Evolutionary conservation across 148 eudicot species (phyloP).

Genomic region (Vaccinium corymbosum): DNA sequence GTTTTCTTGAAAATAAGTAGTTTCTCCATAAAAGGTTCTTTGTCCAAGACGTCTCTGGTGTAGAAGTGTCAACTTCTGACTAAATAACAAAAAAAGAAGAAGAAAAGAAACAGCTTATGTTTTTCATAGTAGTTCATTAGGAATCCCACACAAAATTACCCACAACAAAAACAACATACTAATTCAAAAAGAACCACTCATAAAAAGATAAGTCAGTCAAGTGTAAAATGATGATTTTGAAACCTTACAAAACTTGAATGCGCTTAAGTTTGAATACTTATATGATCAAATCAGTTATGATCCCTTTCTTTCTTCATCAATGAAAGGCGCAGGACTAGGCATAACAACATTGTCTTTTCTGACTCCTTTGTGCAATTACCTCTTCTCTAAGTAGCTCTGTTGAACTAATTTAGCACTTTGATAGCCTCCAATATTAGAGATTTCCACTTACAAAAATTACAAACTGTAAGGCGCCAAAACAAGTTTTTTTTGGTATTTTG

Average conservation of each 20-base stretch:
- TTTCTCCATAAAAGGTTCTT: not conserved
- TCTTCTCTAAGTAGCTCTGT: constrained; percentile 19
- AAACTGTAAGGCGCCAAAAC: not conserved
- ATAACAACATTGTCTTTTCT: constrained; percentile 26
- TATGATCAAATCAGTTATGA: constrained; percentile 45
- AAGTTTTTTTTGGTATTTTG: not conserved
- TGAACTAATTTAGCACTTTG: constrained; percentile 21
- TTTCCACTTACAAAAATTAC: not conserved
- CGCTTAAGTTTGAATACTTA: constrained; percentile 9
- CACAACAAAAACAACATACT: not conserved
- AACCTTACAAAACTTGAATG: not conserved
- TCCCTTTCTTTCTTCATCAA: constrained; percentile 58
- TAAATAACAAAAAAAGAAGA: too few relatives aligned
- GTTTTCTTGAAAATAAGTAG: not conserved
- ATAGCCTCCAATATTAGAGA: constrained; percentile 18
- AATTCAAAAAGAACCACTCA: not conserved
- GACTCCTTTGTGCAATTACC: constrained; percentile 24
- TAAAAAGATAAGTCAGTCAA: not conserved
- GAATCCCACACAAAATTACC: not conserved
- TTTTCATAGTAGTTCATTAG: not conserved
- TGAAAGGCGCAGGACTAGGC: constrained; percentile 33
- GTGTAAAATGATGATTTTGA: not conserved
- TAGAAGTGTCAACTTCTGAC: too few relatives aligned
- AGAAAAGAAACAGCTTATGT: too few relatives aligned
- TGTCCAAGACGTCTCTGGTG: too few relatives aligned